Evolutionary conservation across 371 early-diverging fungal species (phyloP).

Genomic region (Basidiobolus meristosporus): DNA sequence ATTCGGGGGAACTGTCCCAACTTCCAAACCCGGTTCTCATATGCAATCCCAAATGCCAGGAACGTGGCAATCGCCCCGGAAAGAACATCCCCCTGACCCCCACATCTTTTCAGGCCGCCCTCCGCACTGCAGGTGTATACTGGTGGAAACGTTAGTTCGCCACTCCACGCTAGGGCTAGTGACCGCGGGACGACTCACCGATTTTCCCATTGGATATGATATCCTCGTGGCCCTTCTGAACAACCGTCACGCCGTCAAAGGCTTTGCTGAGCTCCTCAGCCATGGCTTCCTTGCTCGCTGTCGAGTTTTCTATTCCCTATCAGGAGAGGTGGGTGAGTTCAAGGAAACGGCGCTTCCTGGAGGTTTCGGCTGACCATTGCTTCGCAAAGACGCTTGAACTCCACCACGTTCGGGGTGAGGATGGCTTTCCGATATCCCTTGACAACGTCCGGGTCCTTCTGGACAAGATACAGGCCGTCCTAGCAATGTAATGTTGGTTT

Average conservation of each 20-base stretch:
- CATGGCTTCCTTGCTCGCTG: slow-evolving; percentile 12
- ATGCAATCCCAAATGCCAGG: slow-evolving; percentile 63
- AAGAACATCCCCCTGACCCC: slow-evolving; percentile 97
- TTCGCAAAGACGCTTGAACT: slow-evolving; percentile 66
- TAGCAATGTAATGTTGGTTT: slow-evolving; percentile 6
- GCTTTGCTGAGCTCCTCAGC: slow-evolving; percentile 21
- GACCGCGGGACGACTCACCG: slow-evolving; percentile 15
- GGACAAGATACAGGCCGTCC: slow-evolving; percentile 69
- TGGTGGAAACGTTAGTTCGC: slow-evolving; percentile 1
- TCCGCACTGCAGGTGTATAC: slow-evolving; percentile 33
- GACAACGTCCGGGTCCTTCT: slow-evolving; percentile 46
- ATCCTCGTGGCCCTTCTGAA: slow-evolving; percentile 76
- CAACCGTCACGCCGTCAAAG: slow-evolving; percentile 48
- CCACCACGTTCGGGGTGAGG: slow-evolving; percentile 81
- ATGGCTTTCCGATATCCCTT: slow-evolving; percentile 53
- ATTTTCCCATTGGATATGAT: slow-evolving; percentile 52
- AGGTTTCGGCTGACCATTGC: slow-evolving; percentile 21
- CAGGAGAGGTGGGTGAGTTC: not conserved
- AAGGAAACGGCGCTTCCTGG: not conserved
- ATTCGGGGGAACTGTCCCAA: slow-evolving; percentile 10
- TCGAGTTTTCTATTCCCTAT: slow-evolving; percentile 16
- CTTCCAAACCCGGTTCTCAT: slow-evolving; percentile 34
- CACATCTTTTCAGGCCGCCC: slow-evolving; percentile 75
- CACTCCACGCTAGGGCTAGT: not conserved
- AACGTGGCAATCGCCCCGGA: slow-evolving; percentile 77